Base-by-base conservation (phyloP, 805 yeast genomes). In the Dipodascus albidus region DNA sequence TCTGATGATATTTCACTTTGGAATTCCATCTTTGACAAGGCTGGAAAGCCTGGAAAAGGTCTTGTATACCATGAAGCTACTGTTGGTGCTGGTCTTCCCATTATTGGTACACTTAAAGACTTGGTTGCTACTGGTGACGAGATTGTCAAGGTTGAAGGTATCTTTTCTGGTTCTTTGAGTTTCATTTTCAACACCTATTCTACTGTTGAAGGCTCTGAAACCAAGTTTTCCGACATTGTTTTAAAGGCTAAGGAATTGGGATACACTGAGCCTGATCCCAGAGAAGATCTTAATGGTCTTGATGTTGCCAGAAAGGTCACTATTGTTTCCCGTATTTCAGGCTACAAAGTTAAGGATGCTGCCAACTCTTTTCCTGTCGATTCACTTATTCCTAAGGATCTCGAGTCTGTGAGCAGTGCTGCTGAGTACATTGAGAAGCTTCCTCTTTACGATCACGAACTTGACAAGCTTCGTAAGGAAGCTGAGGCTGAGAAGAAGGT, bases 291-390 rank as follows among this genome's bases (percentile, higher is more conserved):
- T 70, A 93, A 91, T 70, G 99, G 99, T 53, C 78, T 93, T 67
- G 99, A 93, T 67, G 96, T 93, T 57, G 99, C 99, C 48, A 85
- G 99, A 78, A 93, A 93, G 71, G 96, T 93, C 27, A 89, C 99
- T 23, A 93, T 93, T 59, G 79, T 93, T 58, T 96, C 96, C 49
- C 85, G 99, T 76, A 78, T 93, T 52, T 77, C 96, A 15, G 99
- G 99, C 2, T 77, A 85, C 53, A 73, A 80, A 55, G 87, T 93
- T 41, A 85, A 83, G 66, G 31, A 47, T n/a, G 83, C 93, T 11
- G 95, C 98, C 61, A 78, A 89, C 41, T 81, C 96, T 11, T 91
- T 93, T 82, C 89, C 96, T 41, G 96, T 93, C 33, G 90, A 89
- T 65, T 87, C 96, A 11, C 78, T 93, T 65, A 90, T 93, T 65